Conservation (phyloP, 1,284 basidiomycete genomes). For the Cryptococcus sp. region DNA sequence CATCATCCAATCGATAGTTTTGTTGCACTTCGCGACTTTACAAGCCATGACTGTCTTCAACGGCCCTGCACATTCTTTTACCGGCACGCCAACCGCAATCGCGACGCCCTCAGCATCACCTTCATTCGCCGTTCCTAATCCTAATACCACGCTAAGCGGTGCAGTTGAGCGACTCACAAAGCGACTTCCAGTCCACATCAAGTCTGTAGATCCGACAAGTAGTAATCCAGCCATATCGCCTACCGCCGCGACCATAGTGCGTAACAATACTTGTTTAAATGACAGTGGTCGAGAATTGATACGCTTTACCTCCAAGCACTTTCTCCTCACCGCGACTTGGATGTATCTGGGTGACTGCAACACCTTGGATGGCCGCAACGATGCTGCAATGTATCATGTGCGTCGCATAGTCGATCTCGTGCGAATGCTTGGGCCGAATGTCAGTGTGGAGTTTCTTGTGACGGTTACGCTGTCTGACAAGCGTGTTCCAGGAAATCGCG, state of each 20-base stretch:
- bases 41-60: not conserved
- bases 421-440: slow-evolving; percentile 5
- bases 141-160: not conserved
- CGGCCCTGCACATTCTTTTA: too few species aligned
- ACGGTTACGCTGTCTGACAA: not conserved
- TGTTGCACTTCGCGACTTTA: slow-evolving; percentile 1
- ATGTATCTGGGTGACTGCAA: slow-evolving; percentile 21
- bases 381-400: slow-evolving; percentile 17
- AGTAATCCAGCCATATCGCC: not conserved
- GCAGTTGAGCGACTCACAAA: slow-evolving; percentile 1
- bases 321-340: slow-evolving; percentile 10
- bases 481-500: not conserved
- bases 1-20: slow-evolving; percentile 9
- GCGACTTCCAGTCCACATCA: slow-evolving; percentile 1
- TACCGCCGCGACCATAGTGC: slow-evolving; percentile 7
- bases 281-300: not conserved
- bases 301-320: slow-evolving; percentile 10
- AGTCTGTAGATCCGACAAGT: not conserved
- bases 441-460: not conserved
- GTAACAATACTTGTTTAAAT: not conserved
- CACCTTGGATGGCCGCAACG: slow-evolving; percentile 12
- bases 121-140: not conserved
- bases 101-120: too few species aligned
- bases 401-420: slow-evolving; percentile 18
- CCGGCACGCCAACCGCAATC: too few species aligned